Percentiles rank a stretch among this genome's conserved stretches.
Conservation (phyloP, 2,329 filamentous ascomycete species). For the Fusarium nodosum region DNA sequence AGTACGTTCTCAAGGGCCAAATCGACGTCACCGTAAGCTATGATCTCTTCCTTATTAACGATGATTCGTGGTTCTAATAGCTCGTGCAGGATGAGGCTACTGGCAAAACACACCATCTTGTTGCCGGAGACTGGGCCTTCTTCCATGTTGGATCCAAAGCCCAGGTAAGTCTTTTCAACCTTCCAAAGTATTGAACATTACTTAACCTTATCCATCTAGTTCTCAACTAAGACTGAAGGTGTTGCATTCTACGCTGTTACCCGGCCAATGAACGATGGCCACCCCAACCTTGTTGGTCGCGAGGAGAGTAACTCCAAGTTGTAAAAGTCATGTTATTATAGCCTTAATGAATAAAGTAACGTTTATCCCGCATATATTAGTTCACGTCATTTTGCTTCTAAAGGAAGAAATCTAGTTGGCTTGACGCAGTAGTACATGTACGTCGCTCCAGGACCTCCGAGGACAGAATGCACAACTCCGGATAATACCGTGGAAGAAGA, state of each 20-base stretch:
- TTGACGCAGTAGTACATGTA: neutral
- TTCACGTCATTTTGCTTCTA: neutral
- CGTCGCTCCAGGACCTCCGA: no score
- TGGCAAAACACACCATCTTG: conserved; percentile 37
- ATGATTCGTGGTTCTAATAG: neutral
- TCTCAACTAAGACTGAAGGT: conserved; percentile 27
- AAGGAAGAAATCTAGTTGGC: neutral
- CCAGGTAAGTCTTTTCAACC: conserved; percentile 3
- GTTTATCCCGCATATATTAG: no score
- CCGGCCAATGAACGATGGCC: conserved; percentile 21
- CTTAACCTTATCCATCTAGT: conserved; percentile 4
- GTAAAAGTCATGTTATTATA: conserved; percentile 13
- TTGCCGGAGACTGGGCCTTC: conserved; percentile 41
- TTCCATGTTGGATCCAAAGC: conserved; percentile 40
- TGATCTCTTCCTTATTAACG: rapidly evolving
- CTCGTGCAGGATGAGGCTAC: conserved; percentile 29
- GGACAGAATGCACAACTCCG: no score
- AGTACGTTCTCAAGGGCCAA: conserved; percentile 37
- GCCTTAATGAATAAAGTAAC: neutral
- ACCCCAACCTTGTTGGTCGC: conserved; percentile 8
- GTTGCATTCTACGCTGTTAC: conserved; percentile 40
- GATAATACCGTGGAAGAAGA: no score
- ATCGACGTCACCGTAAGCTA: conserved; percentile 30
- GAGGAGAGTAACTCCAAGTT: conserved; percentile 26
- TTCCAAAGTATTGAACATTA: rapidly evolving